These are phyloP conservation scores for Lachancea cidri DNA, from an alignment of 805 yeast genomes.

Conservation along the genomic window DNA sequence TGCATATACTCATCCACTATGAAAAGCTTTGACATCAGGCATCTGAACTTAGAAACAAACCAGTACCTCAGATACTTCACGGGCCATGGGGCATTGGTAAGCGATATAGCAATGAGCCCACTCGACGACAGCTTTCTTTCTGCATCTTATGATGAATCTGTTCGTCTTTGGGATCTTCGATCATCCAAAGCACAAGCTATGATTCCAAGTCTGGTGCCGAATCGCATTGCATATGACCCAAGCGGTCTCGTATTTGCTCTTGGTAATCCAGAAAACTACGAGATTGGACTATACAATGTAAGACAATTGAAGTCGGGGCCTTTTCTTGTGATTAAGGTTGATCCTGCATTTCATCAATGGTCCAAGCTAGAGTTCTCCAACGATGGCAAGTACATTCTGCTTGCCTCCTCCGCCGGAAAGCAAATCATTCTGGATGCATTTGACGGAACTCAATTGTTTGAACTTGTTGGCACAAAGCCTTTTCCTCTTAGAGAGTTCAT, in stretches of 20 bases:
- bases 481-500: conserved; percentile 41
- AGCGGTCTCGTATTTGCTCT: conserved; percentile 77
- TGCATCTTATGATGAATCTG: conserved; percentile 70
- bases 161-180: conserved; percentile 83
- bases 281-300: conserved; percentile 56
- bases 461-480: conserved; percentile 44
- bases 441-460: conserved; percentile 47
- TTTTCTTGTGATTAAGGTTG: conserved; percentile 43
- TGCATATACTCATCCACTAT: conserved; percentile 83
- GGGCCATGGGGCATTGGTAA: conserved; percentile 80
- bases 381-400: conserved; percentile 58
- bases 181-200: conserved; percentile 61
- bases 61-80: conserved; percentile 77
- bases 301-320: conserved; percentile 54
- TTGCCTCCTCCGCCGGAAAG: conserved; percentile 50
- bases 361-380: conserved; percentile 73
- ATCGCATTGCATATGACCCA: conserved; percentile 71
- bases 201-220: conserved; percentile 49
- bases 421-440: conserved; percentile 70
- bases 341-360: conserved; percentile 41
- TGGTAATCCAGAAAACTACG: conserved; percentile 41
- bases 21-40: conserved; percentile 69
- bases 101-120: conserved; percentile 68
- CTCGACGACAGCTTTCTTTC: conserved; percentile 58
- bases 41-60: conserved; percentile 70